Evolutionary conservation across 495 filamentous ascomycete genomes (phyloP).

Genomic region (Lophiotrema nucula): DNA sequence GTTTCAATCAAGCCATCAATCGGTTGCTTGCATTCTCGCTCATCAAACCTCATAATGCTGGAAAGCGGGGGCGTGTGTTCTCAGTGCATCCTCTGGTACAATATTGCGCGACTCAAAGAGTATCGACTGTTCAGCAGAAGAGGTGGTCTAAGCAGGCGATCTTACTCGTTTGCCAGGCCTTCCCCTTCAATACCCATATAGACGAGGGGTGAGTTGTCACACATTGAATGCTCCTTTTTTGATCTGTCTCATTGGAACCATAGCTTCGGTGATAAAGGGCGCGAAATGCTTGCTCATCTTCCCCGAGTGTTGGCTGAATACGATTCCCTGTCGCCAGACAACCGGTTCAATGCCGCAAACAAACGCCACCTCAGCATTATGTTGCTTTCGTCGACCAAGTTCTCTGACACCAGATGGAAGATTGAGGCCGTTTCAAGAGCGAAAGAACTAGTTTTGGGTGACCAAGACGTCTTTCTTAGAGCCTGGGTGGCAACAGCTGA

Average conservation of each 20-base stretch:
- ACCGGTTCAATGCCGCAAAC: background rate
- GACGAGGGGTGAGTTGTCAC: background rate
- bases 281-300: background rate
- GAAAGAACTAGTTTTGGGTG: background rate
- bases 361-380: background rate
- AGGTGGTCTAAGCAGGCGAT: background rate
- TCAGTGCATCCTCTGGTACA: background rate
- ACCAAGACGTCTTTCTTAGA: background rate
- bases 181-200: background rate
- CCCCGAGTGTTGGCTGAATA: background rate
- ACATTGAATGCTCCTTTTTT: no score
- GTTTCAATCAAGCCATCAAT: background rate
- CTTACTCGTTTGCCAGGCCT: background rate
- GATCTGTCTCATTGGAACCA: no score
- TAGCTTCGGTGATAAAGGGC: background rate
- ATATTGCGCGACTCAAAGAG: background rate
- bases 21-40: background rate
- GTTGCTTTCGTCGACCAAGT: background rate
- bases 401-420: background rate
- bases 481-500: background rate
- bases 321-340: background rate
- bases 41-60: background rate
- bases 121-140: background rate
- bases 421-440: background rate
- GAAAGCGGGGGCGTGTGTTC: background rate